Evolutionary conservation across 73 alveolate species (phyloP).

Genomic region (Blepharisma stoltei): DNA sequence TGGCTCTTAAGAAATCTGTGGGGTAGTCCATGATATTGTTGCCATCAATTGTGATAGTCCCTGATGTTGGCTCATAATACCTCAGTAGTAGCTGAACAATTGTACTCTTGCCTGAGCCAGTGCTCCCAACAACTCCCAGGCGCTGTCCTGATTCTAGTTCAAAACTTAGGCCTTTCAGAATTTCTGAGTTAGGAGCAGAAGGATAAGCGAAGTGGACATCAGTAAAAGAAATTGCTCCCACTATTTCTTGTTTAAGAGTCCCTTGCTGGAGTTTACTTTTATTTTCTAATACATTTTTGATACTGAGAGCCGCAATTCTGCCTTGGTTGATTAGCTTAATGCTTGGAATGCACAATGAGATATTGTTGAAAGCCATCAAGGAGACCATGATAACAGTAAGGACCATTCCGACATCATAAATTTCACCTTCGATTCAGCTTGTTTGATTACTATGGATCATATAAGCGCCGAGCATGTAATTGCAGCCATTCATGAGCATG

Average conservation of each 20-base stretch:
- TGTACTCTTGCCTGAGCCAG: conserved; percentile 86
- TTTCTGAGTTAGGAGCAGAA: conserved; percentile 50
- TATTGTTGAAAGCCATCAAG: background rate
- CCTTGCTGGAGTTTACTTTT: conserved; percentile 34
- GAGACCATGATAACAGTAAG: background rate
- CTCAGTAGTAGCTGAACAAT: conserved; percentile 83
- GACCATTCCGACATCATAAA: background rate
- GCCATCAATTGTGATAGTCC: conserved; percentile 36
- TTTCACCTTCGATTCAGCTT: background rate
- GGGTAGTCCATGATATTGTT: background rate
- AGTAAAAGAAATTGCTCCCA: conserved; percentile 62
- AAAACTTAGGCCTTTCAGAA: conserved; percentile 44
- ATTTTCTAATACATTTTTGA: conserved; percentile 36
- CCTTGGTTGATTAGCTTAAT: background rate
- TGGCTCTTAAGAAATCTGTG: conserved; percentile 34
- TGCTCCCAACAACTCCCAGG: conserved; percentile 65
- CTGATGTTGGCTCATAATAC: conserved; percentile 91
- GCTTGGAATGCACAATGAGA: background rate
- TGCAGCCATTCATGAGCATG: background rate
- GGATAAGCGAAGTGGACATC: conserved; percentile 67
- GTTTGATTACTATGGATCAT: background rate
- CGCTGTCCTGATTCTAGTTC: conserved; percentile 44
- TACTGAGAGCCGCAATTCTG: background rate
- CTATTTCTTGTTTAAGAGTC: background rate
- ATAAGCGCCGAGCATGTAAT: background rate